A percentile compares a stretch with the other conserved stretches of the same genome.
These are phyloP conservation scores for Trametes cingulata DNA, from an alignment of 768 basidiomycete species.

Conservation along the genomic window DNA sequence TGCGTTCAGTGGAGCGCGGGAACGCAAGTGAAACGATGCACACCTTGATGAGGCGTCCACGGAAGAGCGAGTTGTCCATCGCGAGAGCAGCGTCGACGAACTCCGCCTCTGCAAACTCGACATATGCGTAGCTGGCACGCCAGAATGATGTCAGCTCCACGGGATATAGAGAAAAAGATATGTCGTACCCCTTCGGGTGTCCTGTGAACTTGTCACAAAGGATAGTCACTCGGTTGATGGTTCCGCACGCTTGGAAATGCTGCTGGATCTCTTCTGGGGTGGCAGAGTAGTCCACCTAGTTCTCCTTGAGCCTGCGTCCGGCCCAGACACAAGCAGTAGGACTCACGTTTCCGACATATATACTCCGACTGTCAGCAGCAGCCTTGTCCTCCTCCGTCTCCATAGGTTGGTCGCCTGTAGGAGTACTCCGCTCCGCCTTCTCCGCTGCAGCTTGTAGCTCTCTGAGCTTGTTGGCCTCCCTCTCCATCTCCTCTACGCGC, in stretches of 20 bases:
- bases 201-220: slow-evolving; percentile 99
- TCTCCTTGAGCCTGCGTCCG: background rate
- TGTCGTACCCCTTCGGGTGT: slow-evolving; percentile 91
- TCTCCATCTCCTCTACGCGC: slow-evolving; percentile 90
- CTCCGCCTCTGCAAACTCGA: slow-evolving; percentile 94
- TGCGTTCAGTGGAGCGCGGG: background rate
- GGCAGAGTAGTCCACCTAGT: slow-evolving; percentile 93
- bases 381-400: slow-evolving; percentile 86
- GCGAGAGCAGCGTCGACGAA: slow-evolving; percentile 89
- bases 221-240: slow-evolving; percentile 98
- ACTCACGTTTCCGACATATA: slow-evolving; percentile 92
- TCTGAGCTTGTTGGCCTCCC: slow-evolving; percentile 83
- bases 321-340: background rate
- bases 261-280: slow-evolving; percentile 98
- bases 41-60: slow-evolving; percentile 90
- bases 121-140: slow-evolving; percentile 86
- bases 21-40: slow-evolving; percentile 25
- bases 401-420: slow-evolving; percentile 54
- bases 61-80: slow-evolving; percentile 95
- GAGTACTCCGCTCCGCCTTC: slow-evolving; percentile 50
- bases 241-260: slow-evolving; percentile 96
- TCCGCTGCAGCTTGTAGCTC: slow-evolving; percentile 83
- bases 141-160: background rate
- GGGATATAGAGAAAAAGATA: background rate
- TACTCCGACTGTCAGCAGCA: slow-evolving; percentile 78